phyloP scores from a whole-genome alignment of 441 rosid species.

The Pelargonium myrrhifolium region DNA sequence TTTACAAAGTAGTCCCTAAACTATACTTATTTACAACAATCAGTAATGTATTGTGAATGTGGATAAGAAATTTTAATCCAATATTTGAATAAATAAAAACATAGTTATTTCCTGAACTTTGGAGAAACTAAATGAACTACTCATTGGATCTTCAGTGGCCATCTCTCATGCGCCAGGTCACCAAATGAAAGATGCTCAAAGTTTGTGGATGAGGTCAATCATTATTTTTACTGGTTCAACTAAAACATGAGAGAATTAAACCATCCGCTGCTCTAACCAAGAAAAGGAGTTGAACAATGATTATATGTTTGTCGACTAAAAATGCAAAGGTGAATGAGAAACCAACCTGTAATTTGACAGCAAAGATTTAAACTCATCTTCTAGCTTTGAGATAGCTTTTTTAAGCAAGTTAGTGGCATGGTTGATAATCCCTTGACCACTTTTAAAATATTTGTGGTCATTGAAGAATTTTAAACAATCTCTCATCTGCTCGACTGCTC shows the following conservation, averaged over 20 bases:
- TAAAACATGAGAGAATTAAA: not conserved
- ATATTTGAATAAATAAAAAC: no score
- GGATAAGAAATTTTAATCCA: no score
- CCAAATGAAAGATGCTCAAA: no score
- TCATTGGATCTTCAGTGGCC: no score
- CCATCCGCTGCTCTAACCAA: not conserved
- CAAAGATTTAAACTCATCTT: slow-evolving; percentile 79
- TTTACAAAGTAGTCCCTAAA: no score
- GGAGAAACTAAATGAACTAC: no score
- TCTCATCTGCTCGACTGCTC: slow-evolving; percentile 83
- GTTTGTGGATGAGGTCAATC: not conserved
- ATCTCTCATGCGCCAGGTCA: no score
- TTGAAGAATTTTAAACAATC: slow-evolving; percentile 57
- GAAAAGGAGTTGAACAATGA: not conserved
- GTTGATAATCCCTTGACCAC: slow-evolving; percentile 49
- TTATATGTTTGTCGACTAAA: not conserved
- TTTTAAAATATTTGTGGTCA: slow-evolving; percentile 47
- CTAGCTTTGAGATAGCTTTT: slow-evolving; percentile 76
- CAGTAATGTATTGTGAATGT: no score
- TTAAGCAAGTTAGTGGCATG: slow-evolving; percentile 67
- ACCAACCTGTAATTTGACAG: slow-evolving; percentile 71
- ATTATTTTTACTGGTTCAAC: not conserved
- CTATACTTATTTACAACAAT: no score
- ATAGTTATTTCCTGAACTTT: no score
- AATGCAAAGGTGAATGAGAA: not conserved